A percentile compares a stretch with the other conserved stretches of the same genome.
Conservation (phyloP, 2,329 filamentous ascomycete species). For the Fusarium pseudocircinatum region DNA sequence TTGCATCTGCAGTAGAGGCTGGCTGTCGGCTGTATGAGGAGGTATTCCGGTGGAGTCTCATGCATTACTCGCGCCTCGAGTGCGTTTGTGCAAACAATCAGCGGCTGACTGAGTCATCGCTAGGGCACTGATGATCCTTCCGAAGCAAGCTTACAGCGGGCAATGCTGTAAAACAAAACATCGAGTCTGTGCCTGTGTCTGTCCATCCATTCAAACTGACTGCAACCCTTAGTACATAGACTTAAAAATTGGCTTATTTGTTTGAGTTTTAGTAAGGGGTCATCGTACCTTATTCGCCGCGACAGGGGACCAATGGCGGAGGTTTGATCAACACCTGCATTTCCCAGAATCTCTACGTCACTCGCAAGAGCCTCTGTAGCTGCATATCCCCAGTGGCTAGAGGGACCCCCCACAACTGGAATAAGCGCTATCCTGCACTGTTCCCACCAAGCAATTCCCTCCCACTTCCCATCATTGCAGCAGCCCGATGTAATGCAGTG, state of each 20-base stretch:
- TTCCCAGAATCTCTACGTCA: conserved; percentile 3
- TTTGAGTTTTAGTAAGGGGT: conserved; percentile 35
- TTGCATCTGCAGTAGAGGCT: neutral
- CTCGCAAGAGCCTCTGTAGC: conserved; percentile 7
- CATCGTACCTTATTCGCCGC: neutral
- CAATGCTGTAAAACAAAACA: conserved; percentile 11
- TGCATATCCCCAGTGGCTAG: conserved; percentile 12
- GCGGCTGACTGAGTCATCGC: neutral
- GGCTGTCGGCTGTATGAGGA: neutral
- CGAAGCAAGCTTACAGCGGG: conserved; percentile 12
- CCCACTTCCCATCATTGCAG: neutral
- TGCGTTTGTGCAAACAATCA: neutral
- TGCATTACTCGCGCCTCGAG: neutral
- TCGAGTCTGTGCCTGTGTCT: neutral
- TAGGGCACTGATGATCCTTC: neutral
- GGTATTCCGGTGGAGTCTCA: neutral
- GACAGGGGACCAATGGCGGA: neutral
- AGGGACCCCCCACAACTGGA: neutral
- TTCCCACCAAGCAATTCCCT: neutral
- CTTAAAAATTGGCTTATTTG: conserved; percentile 39
- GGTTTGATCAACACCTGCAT: conserved; percentile 18
- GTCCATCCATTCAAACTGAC: neutral
- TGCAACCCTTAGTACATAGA: conserved; percentile 15
- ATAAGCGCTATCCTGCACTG: neutral
- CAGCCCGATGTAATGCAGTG: neutral